Conservation (phyloP, 768 basidiomycete species). For the Coprinellus aureogranulatus region DNA sequence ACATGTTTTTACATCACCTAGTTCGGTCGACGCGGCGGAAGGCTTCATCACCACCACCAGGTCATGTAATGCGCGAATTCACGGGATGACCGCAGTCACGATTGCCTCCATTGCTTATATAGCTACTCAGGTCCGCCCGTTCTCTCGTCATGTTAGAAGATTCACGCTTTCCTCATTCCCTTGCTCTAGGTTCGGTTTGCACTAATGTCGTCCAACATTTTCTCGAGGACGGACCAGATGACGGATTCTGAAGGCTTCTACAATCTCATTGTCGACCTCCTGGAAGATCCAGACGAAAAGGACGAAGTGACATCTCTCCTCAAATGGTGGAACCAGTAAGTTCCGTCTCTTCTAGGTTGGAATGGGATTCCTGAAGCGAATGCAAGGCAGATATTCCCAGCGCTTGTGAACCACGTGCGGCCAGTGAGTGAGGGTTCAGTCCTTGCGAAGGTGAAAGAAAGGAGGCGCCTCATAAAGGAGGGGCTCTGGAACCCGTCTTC, state of each 20-base stretch:
- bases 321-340: neutral
- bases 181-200: neutral
- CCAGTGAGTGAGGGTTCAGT: neutral
- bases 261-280: neutral
- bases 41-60: neutral
- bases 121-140: neutral
- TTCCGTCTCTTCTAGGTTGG: neutral
- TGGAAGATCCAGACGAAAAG: neutral
- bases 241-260: slow-evolving; percentile 1
- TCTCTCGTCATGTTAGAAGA: too few relatives aligned
- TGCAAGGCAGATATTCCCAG: neutral
- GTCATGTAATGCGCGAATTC: neutral
- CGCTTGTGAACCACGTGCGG: neutral
- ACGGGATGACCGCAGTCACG: neutral
- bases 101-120: neutral
- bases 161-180: neutral
- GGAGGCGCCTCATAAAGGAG: too few relatives aligned
- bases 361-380: too few relatives aligned
- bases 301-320: neutral
- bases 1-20: neutral
- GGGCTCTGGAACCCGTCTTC: too few relatives aligned
- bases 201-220: neutral
- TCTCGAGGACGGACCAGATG: neutral
- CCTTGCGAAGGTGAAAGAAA: neutral
- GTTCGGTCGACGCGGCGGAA: neutral